Evolutionary conservation across 306 rosid species (phyloP).

Genomic region (Chamaecrista fasciculata): DNA sequence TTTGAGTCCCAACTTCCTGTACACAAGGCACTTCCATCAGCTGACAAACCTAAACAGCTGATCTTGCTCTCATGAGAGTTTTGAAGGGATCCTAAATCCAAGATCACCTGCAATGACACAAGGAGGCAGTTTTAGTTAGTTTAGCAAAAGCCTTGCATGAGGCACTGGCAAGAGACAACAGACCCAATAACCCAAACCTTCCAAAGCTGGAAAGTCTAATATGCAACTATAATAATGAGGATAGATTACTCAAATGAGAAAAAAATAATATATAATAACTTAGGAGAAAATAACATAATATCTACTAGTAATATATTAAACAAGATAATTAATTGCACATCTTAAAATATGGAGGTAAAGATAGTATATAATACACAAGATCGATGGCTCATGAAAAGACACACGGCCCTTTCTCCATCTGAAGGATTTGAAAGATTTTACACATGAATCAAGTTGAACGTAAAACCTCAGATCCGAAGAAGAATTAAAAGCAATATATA

Average conservation of each 20-base stretch:
- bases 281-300: neutral
- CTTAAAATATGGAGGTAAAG: neutral
- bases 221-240: slow-evolving; percentile 10
- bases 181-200: neutral
- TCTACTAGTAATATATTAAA: neutral
- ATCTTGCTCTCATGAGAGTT: slow-evolving; percentile 74
- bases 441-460: slow-evolving; percentile 12
- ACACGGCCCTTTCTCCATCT: neutral
- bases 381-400: neutral
- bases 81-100: slow-evolving; percentile 90
- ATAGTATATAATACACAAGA: neutral
- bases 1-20: slow-evolving; percentile 97
- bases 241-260: neutral
- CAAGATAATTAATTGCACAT: neutral
- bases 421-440: slow-evolving; percentile 1
- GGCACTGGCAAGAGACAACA: slow-evolving; percentile 1
- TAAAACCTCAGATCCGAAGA: slow-evolving; percentile 6
- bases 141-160: no score
- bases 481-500: neutral
- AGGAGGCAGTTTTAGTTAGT: neutral
- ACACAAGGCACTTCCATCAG: slow-evolving; percentile 99
- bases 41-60: slow-evolving; percentile 91
- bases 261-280: neutral
- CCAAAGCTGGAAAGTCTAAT: slow-evolving; percentile 17
- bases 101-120: slow-evolving; percentile 62